A percentile compares a stretch with the other conserved stretches of the same genome.
Evolutionary conservation across 2,329 filamentous ascomycete genomes (phyloP).

Genomic region (Alternaria ventricosa): DNA sequence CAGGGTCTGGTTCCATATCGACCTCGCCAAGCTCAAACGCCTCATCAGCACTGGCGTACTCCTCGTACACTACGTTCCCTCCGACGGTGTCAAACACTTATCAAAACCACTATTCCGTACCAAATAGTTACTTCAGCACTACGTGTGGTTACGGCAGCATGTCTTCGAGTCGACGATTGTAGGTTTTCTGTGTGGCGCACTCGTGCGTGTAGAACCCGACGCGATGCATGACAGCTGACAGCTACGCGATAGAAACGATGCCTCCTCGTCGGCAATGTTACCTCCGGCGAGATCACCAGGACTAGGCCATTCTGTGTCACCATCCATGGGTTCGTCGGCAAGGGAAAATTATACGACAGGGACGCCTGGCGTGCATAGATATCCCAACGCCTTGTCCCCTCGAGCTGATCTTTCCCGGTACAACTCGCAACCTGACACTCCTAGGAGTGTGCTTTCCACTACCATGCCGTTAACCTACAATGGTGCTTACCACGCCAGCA

Average conservation of each 20-base stretch:
- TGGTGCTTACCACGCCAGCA: constrained; percentile 22
- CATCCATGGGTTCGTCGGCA: constrained; percentile 47
- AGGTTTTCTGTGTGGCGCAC: constrained; percentile 49
- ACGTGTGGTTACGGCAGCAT: constrained; percentile 48
- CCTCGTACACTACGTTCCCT: constrained; percentile 50
- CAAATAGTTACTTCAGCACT: constrained; percentile 48
- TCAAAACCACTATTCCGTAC: constrained; percentile 37
- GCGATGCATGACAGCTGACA: constrained; percentile 50
- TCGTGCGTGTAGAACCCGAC: constrained; percentile 41
- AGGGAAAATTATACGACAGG: constrained; percentile 55
- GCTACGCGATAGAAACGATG: constrained; percentile 51
- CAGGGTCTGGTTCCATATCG: constrained; percentile 62
- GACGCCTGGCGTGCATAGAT: constrained; percentile 46
- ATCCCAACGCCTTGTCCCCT: constrained; percentile 44
- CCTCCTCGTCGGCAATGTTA: constrained; percentile 57
- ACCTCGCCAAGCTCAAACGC: constrained; percentile 60
- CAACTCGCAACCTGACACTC: constrained; percentile 45
- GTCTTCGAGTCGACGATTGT: constrained; percentile 53
- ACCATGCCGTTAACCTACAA: constrained; percentile 40
- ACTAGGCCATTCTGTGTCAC: constrained; percentile 51
- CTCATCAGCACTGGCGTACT: constrained; percentile 55
- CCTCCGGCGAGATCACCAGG: constrained; percentile 51
- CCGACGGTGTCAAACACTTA: constrained; percentile 44
- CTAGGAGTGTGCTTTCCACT: constrained; percentile 43
- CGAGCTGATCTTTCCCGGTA: constrained; percentile 45